Base-by-base conservation (phyloP, 352 stramenopile genomes). In the Paralagenidium karlingii region DNA sequence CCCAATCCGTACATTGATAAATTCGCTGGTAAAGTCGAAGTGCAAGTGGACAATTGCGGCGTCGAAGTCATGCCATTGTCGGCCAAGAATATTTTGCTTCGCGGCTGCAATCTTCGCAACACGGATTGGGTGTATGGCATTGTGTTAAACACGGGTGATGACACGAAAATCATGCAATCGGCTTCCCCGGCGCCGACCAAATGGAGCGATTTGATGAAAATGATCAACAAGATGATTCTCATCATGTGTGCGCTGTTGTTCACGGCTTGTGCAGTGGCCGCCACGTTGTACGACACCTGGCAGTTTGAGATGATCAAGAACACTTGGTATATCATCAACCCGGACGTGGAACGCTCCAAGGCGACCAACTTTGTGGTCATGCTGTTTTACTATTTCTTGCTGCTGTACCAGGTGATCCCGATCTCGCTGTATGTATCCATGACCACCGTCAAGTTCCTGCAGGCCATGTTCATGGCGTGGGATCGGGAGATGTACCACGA, bases 371-470 rank as follows among this genome's bases (percentile, higher is more conserved):
- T 33, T 47, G 68, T 94, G 28, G 81, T 94, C 51, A 94, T 88
- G 57, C 73, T 94, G 38, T 94, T 96, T 38, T 91, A 91, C 58
- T 95, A 93, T 58, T 83, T 96, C 26, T 53, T 96, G 24, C 60
- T 95, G 45, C 68, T 89, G 32, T 90, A 88, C 53, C 77, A 92
- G 49, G 82, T 96, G 27, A 93, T 97, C 30, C 88, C 88, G 11
- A 92, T 97, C 46, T 94, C 82, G 43, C 67, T 97, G 10, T 96
- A 97, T 60, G 82, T 96, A 21, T 83, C 67, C n/a, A 89, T 96
- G 63, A 83, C 74, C 30, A 83, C 81, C 43, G 75, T 90, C 48
- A 87, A 86, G 49, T 94, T 94, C 43, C 47, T 94, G 2, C 84
- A 96, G 49, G 66, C 75, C 2, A 62, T 58, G 16, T 90, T 65